Evolutionary conservation across 257 asterid species (phyloP).

Genomic region (Coffea eugenioides): DNA sequence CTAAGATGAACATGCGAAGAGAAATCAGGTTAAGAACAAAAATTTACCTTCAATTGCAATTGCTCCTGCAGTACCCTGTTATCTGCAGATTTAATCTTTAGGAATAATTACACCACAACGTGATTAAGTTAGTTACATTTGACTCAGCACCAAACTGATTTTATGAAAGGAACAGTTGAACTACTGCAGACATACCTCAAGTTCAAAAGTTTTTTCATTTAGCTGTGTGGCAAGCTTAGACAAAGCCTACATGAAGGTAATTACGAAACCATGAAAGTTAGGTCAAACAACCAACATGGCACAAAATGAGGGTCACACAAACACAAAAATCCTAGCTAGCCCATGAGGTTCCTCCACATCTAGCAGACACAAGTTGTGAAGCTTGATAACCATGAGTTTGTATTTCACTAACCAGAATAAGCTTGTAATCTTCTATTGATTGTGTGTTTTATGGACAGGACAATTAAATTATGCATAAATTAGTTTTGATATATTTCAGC

Average conservation of each 20-base stretch:
- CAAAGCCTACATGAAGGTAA: slow-evolving; percentile 43
- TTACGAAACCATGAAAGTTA: neutral
- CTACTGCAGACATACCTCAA: slow-evolving; percentile 54
- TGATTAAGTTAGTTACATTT: slow-evolving; percentile 34
- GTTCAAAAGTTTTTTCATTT: slow-evolving; percentile 74
- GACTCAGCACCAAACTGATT: slow-evolving; percentile 9
- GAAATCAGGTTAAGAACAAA: neutral
- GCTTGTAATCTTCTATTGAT: neutral
- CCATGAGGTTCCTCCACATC: neutral
- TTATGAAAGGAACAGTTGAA: slow-evolving; percentile 8
- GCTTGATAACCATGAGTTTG: neutral
- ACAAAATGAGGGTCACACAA: neutral
- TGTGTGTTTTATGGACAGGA: neutral
- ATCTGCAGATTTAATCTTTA: slow-evolving; percentile 78
- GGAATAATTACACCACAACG: slow-evolving; percentile 18
- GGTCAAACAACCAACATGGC: neutral
- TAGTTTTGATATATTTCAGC: neutral
- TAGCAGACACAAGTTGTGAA: neutral
- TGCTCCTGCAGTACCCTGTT: slow-evolving; percentile 90
- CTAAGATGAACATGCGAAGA: slow-evolving; percentile 10
- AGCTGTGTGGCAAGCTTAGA: slow-evolving; percentile 73
- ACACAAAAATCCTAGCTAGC: neutral
- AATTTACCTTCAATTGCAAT: slow-evolving; percentile 61
- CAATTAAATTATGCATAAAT: neutral
- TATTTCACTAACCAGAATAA: neutral